Evolutionary conservation across 257 asterid genomes (phyloP).

Genomic region (Thymus mandschuricus): DNA sequence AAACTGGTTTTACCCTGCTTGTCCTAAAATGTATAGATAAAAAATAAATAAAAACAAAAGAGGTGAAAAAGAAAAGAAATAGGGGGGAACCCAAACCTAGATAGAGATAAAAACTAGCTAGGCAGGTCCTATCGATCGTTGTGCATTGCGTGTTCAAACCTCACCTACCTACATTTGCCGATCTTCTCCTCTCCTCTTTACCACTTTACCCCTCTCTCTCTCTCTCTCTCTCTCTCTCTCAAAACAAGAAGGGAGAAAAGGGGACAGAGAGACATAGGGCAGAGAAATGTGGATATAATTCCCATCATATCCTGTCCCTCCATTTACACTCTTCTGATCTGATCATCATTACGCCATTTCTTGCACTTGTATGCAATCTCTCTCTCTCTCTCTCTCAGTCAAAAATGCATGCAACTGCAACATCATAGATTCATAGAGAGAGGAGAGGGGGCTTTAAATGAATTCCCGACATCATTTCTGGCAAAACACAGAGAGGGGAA

Average conservation of each 20-base stretch:
- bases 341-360: constrained; percentile 36
- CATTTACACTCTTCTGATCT: constrained; percentile 29
- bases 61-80: not conserved
- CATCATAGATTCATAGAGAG: not conserved
- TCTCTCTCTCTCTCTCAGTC: not conserved
- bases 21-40: too few species aligned
- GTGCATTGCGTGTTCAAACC: constrained; percentile 31
- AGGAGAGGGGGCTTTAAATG: not conserved
- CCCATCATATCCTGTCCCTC: constrained; percentile 20
- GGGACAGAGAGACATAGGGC: not conserved
- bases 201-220: not conserved
- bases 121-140: not conserved
- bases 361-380: not conserved
- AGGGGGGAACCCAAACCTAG: too few species aligned
- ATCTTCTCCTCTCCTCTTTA: not conserved
- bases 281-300: not conserved
- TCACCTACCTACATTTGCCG: not conserved
- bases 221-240: not conserved
- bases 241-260: not conserved
- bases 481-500: not conserved
- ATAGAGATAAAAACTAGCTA: too few species aligned
- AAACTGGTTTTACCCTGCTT: too few species aligned
- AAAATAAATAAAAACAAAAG: too few species aligned
- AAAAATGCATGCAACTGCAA: not conserved
- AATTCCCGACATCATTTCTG: constrained; percentile 30